Conservation (phyloP, 2,329 filamentous ascomycete species). For the Aspergillus sp. region DNA sequence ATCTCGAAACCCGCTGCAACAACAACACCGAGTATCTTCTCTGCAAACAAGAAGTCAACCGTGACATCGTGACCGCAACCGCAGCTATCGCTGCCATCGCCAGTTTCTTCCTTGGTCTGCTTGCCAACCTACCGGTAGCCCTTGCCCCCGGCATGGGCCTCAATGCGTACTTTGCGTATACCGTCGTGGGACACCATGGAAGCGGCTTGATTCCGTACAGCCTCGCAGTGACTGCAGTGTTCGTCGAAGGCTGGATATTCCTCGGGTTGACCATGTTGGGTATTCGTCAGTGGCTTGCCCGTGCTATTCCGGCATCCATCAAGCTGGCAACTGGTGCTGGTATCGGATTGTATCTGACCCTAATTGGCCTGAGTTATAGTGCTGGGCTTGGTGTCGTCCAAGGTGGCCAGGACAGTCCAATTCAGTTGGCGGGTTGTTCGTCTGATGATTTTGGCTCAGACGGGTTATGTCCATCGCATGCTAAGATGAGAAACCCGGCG, state of each 20-base stretch:
- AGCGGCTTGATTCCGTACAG: conserved; percentile 70
- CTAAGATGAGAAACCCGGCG: conserved; percentile 78
- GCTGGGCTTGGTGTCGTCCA: conserved; percentile 79
- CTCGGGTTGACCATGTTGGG: conserved; percentile 75
- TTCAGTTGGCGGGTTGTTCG: conserved; percentile 74
- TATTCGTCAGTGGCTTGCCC: conserved; percentile 83
- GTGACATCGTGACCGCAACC: conserved; percentile 80
- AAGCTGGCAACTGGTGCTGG: conserved; percentile 84
- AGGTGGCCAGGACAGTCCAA: conserved; percentile 65
- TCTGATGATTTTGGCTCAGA: conserved; percentile 42
- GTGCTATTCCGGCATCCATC: conserved; percentile 78
- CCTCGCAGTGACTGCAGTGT: conserved; percentile 79
- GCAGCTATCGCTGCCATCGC: conserved; percentile 77
- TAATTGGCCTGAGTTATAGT: conserved; percentile 69
- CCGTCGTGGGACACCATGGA: conserved; percentile 75
- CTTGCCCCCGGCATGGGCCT: conserved; percentile 76
- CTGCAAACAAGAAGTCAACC: conserved; percentile 60
- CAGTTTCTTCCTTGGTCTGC: conserved; percentile 79
- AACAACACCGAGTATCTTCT: conserved; percentile 46
- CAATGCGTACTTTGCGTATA: conserved; percentile 85
- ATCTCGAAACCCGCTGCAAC: conserved; percentile 47
- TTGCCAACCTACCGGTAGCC: conserved; percentile 76
- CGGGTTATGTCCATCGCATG: conserved; percentile 61
- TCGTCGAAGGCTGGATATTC: conserved; percentile 85
- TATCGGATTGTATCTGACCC: conserved; percentile 74